A percentile compares a stretch with the other conserved stretches of the same genome.
Evolutionary conservation across 257 asterid genomes (phyloP).

Genomic region (Forsythia suspensa): DNA sequence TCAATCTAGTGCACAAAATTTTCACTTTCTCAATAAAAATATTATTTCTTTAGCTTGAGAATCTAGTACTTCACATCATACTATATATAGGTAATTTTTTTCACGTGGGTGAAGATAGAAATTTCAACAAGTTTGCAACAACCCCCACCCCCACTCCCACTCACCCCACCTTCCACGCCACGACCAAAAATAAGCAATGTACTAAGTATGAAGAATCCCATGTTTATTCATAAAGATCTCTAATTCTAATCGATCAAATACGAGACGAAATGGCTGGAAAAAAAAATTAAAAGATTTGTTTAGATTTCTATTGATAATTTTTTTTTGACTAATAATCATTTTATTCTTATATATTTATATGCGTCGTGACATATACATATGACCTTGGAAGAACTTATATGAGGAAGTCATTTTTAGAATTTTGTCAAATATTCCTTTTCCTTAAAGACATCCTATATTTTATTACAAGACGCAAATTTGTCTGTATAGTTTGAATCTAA

Average conservation of each 20-base stretch:
- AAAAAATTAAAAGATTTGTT: background rate
- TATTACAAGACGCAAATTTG: conserved; percentile 4
- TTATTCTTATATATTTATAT: background rate
- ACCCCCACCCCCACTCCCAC: background rate
- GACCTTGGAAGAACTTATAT: conserved; percentile 12
- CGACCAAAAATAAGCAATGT: too few relatives aligned
- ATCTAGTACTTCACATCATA: background rate
- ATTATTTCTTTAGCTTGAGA: background rate
- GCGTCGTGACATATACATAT: background rate
- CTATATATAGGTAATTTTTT: conserved; percentile 4
- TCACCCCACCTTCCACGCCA: too few relatives aligned
- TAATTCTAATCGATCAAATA: background rate
- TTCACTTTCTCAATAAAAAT: background rate
- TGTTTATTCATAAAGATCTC: too few relatives aligned
- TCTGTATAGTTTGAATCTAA: background rate
- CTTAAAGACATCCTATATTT: conserved; percentile 23
- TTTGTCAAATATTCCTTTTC: conserved; percentile 16
- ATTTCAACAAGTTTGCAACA: conserved; percentile 21
- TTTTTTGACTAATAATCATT: background rate
- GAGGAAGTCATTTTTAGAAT: background rate
- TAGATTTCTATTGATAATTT: background rate
- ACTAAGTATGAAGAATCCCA: too few relatives aligned
- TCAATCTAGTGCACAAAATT: background rate
- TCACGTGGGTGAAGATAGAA: conserved; percentile 10
- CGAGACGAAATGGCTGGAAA: background rate